These are phyloP conservation scores for Entophlyctis luteolus DNA, from an alignment of 192 early-diverging fungal genomes.

Conservation along the genomic window DNA sequence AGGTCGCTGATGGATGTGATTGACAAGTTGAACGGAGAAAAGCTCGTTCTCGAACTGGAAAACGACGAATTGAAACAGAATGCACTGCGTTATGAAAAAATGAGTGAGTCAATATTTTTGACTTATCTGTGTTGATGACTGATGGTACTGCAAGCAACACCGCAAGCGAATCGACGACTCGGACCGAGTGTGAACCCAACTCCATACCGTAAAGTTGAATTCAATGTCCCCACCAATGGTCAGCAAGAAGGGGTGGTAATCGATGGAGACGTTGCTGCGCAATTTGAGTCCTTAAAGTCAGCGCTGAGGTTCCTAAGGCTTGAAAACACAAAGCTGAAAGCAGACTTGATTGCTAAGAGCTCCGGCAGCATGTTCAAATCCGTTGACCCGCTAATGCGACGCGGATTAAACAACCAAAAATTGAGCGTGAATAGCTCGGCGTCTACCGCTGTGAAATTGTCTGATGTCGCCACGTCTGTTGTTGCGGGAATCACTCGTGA, in stretches of 20 bases:
- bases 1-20: conserved; percentile 69
- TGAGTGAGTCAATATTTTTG: conserved; percentile 9
- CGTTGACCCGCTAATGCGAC: conserved; percentile 41
- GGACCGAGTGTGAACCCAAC: conserved; percentile 23
- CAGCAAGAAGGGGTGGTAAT: conserved; percentile 28
- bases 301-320: conserved; percentile 71
- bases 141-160: conserved; percentile 3
- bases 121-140: not conserved
- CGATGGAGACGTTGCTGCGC: conserved; percentile 28
- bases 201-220: not conserved
- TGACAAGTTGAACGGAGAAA: conserved; percentile 65
- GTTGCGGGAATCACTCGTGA: conserved; percentile 20
- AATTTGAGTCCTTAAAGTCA: conserved; percentile 69
- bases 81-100: conserved; percentile 26
- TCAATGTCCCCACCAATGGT: not conserved
- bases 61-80: conserved; percentile 16
- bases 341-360: conserved; percentile 42
- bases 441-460: not conserved
- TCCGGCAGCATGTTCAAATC: conserved; percentile 30
- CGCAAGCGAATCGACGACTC: conserved; percentile 20
- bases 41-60: conserved; percentile 34
- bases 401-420: conserved; percentile 15
- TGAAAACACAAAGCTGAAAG: conserved; percentile 80
- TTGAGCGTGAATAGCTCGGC: too few relatives aligned
- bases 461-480: conserved; percentile 12